Evolutionary conservation across 805 yeast genomes (phyloP), one percentile per base, ranked within the genome.

Genomic region (Candida stauntonica): DNA sequence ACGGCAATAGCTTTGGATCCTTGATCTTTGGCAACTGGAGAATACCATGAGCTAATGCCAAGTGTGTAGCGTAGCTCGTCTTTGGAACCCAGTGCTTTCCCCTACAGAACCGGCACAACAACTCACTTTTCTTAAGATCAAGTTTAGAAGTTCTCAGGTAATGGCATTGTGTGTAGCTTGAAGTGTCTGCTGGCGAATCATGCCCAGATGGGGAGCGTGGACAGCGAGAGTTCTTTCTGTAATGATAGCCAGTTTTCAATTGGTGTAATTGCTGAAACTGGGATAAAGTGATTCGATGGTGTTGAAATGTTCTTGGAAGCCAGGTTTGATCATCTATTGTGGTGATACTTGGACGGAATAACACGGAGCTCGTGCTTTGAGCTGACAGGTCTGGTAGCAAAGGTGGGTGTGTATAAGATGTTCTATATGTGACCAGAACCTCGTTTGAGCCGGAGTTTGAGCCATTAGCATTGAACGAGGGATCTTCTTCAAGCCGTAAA

Each of bases 21-120:
- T 20, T 30, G 5, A 17, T 36, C 27, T 12, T 34, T 16, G 39
- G 43, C 11, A 20, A 37, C 7, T 29, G 33, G 7, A 46, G 34
- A 14, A 55, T 37, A n/a, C 60, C 60, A 44, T 55, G 60, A 1
- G 54, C 46, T 15, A 53, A 38, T 13, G 51, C 46, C 26, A 54
- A 35, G 42, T 55, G 60, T 4, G 42, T 37, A 3, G 37, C 29
- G 28, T 42, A 47, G 3, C 42, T 24, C 3, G 5, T 1, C 30
- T 44, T 52, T 4, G 30, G 21, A 5, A 53, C 23, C 60, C 60
- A 53, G 29, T 53, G 48, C 18, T 41, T 35, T 3, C 60, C 60
- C 17, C 52, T 44, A 32, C 60, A 55, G n/a, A 53, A 39, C 6
- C 57, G 51, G 38, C 60, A 55, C 26, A 55, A 32, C 17, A 46